phyloP scores from a whole-genome alignment of 2,329 filamentous ascomycete genomes.

The Aspergillus clavatus region DNA sequence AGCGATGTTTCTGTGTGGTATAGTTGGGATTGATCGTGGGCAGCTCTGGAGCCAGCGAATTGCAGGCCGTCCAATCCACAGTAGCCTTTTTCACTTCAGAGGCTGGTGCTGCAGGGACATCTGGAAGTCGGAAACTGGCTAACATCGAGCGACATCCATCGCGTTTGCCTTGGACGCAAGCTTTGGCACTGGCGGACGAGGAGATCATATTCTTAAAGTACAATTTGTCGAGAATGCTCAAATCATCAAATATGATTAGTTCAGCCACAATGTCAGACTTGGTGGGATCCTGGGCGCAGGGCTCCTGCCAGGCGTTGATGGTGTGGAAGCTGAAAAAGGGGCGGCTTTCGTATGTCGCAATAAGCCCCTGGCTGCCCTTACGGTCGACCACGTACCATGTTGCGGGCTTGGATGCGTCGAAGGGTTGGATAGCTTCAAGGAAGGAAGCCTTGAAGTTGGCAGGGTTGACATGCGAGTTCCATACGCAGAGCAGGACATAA shows the following conservation, averaged over 20 bases:
- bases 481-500: constrained; percentile 69
- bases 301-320: constrained; percentile 70
- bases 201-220: constrained; percentile 67
- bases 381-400: constrained; percentile 75
- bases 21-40: constrained; percentile 48
- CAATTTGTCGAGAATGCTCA: constrained; percentile 61
- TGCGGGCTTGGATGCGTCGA: constrained; percentile 52
- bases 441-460: constrained; percentile 32
- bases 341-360: constrained; percentile 63
- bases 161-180: constrained; percentile 27
- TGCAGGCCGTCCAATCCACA: constrained; percentile 26
- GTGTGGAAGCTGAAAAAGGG: constrained; percentile 76
- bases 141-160: constrained; percentile 22
- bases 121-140: constrained; percentile 36
- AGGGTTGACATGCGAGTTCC: constrained; percentile 60
- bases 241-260: constrained; percentile 57
- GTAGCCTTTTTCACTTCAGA: constrained; percentile 12
- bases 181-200: constrained; percentile 46
- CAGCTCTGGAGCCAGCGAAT: constrained; percentile 39
- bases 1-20: constrained; percentile 45
- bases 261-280: constrained; percentile 60
- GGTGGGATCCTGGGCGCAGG: constrained; percentile 27
- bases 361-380: constrained; percentile 55
- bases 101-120: constrained; percentile 22
- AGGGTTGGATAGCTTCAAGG: constrained; percentile 62